phyloP scores from a whole-genome alignment of 1,284 basidiomycete genomes.

The Leccinum subrobustum region DNA sequence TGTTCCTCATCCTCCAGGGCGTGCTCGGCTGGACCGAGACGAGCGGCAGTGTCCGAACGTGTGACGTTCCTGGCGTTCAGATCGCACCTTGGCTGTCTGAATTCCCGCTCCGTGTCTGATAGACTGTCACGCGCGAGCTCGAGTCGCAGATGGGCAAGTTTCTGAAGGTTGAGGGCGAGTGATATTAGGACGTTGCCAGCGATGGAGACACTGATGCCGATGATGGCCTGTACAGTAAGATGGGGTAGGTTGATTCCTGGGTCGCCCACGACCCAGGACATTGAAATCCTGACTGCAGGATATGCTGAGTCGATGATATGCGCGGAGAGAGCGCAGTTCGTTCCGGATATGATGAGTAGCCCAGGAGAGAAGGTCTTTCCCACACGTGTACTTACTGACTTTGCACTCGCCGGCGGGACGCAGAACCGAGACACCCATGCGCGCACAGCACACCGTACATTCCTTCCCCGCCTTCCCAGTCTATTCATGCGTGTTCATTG shows the following conservation, averaged over 20 bases:
- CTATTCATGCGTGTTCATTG: slow-evolving; percentile 84
- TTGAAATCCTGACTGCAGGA: slow-evolving; percentile 6
- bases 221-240: slow-evolving; percentile 57
- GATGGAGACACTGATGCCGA: slow-evolving; percentile 84
- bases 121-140: slow-evolving; percentile 40
- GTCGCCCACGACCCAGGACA: slow-evolving; percentile 27
- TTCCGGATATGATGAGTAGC: not conserved
- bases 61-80: not conserved
- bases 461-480: slow-evolving; percentile 79
- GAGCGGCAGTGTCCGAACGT: slow-evolving; percentile 3
- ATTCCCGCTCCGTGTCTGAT: slow-evolving; percentile 14
- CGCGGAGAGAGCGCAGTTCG: not conserved
- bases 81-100: slow-evolving; percentile 9
- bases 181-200: slow-evolving; percentile 88
- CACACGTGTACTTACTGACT: slow-evolving; percentile 5
- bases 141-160: slow-evolving; percentile 83
- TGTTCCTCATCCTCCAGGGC: slow-evolving; percentile 9
- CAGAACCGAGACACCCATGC: slow-evolving; percentile 45
- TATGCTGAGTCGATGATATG: not conserved
- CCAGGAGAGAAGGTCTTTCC: slow-evolving; percentile 11
- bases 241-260: slow-evolving; percentile 50
- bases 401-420: not conserved
- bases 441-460: slow-evolving; percentile 78
- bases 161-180: slow-evolving; percentile 88
- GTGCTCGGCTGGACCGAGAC: slow-evolving; percentile 11